phyloP scores from a whole-genome alignment of 2,329 filamentous ascomycete genomes.

The Tricladium varicosporioides region DNA sequence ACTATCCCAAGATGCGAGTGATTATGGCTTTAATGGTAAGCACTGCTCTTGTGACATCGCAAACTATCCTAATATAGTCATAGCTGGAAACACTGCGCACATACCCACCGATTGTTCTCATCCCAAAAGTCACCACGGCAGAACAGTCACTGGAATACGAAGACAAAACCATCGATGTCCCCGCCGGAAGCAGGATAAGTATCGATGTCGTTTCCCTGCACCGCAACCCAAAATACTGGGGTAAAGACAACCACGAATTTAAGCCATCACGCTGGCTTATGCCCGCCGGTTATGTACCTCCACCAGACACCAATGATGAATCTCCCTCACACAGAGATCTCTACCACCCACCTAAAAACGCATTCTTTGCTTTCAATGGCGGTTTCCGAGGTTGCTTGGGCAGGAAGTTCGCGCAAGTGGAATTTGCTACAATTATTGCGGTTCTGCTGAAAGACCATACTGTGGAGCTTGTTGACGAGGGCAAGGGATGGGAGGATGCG shows the following conservation, averaged over 20 bases:
- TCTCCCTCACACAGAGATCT: constrained; percentile 14
- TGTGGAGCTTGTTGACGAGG: constrained; percentile 20
- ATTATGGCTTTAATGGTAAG: constrained; percentile 37
- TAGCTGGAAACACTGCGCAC: constrained; percentile 48
- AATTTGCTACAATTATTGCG: constrained; percentile 32
- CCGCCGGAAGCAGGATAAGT: constrained; percentile 12
- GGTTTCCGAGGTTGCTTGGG: constrained; percentile 37
- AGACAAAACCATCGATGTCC: constrained; percentile 8
- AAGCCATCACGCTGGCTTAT: constrained; percentile 20
- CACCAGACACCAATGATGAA: constrained; percentile 13
- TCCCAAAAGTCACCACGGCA: constrained; percentile 45
- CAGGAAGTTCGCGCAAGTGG: constrained; percentile 35
- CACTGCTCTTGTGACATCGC: not conserved
- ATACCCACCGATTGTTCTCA: constrained; percentile 51
- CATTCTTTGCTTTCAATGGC: constrained; percentile 33
- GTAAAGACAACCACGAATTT: constrained; percentile 8
- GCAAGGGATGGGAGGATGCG: constrained; percentile 12
- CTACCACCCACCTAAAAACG: constrained; percentile 27
- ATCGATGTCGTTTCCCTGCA: constrained; percentile 16
- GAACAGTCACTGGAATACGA: constrained; percentile 11
- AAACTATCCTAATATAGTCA: not conserved
- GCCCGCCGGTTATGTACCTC: constrained; percentile 11
- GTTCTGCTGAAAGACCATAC: constrained; percentile 17
- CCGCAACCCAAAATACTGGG: constrained; percentile 17
- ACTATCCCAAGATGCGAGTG: constrained; percentile 40